Evolutionary conservation across 352 stramenopile species (phyloP).

Genomic region (Globisporangium cylindrosporum): DNA sequence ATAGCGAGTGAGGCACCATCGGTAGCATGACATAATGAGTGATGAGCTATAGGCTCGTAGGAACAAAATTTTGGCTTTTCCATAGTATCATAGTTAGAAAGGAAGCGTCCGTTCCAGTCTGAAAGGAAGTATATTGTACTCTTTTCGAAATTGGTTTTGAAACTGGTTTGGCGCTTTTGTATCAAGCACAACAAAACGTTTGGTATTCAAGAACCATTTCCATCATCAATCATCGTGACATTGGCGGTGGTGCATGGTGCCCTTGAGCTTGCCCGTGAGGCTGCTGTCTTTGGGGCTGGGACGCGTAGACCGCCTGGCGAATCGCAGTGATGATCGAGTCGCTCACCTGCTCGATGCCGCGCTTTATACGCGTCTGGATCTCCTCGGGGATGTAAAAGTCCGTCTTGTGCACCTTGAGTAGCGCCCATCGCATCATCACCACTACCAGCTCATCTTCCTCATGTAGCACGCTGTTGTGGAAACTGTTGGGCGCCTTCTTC

Average conservation of each 20-base stretch:
- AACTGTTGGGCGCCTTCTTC: neutral
- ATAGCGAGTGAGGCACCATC: neutral
- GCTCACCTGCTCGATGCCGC: conserved; percentile 12
- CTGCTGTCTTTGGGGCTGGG: neutral
- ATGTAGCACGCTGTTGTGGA: neutral
- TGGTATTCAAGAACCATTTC: neutral
- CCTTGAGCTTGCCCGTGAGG: neutral
- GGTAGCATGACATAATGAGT: neutral
- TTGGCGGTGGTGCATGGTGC: neutral
- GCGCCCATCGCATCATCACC: conserved; percentile 18
- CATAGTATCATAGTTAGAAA: conserved; percentile 3
- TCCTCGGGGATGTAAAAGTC: conserved; percentile 12
- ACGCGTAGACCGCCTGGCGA: conserved; percentile 7
- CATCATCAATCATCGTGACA: neutral
- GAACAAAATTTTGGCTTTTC: neutral
- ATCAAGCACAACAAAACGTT: neutral
- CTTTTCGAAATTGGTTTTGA: neutral
- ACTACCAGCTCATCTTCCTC: conserved; percentile 18
- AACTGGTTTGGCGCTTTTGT: neutral
- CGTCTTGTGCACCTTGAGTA: conserved; percentile 14
- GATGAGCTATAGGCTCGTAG: neutral
- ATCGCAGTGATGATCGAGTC: conserved; percentile 16
- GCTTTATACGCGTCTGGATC: conserved; percentile 10
- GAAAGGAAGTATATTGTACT: too few relatives aligned
- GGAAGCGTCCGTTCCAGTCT: too few relatives aligned